A percentile compares a stretch with the other conserved stretches of the same genome.
Evolutionary conservation across 805 yeast species (phyloP).

Genomic region (Naumovozyma castellii): DNA sequence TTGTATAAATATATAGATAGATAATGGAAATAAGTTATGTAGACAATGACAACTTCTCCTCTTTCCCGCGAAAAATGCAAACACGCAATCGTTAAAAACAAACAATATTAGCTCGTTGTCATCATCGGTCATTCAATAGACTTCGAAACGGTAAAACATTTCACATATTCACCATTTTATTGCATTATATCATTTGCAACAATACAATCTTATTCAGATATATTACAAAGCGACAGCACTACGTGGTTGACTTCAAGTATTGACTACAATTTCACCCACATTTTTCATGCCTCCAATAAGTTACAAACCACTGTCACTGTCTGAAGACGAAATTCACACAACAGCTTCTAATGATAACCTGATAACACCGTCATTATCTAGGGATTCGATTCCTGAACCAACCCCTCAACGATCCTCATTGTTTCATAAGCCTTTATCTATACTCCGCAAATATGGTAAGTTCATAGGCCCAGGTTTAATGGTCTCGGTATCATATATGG

Average conservation of each 20-base stretch:
- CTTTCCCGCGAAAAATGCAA: too few relatives aligned
- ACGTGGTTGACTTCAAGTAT: too few relatives aligned
- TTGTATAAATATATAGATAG: conserved; percentile 2
- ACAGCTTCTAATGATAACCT: too few relatives aligned
- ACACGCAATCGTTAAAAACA: too few relatives aligned
- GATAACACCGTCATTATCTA: background rate
- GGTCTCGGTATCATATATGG: conserved; percentile 95
- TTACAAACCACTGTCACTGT: conserved; percentile 4
- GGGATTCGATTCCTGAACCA: background rate
- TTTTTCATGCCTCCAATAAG: conserved; percentile 3
- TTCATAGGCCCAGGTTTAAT: conserved; percentile 93
- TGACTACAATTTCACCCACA: too few relatives aligned
- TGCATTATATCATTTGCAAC: too few relatives aligned
- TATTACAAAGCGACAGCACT: too few relatives aligned
- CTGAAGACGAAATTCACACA: background rate
- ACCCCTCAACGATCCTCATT: background rate
- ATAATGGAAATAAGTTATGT: background rate
- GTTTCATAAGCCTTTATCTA: background rate
- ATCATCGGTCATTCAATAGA: too few relatives aligned
- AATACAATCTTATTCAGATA: too few relatives aligned
- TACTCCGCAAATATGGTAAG: conserved; percentile 40
- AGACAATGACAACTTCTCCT: background rate
- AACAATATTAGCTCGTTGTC: too few relatives aligned
- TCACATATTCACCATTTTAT: too few relatives aligned
- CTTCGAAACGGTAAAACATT: too few relatives aligned